These are phyloP conservation scores for Parathielavia hyrcaniae DNA, from an alignment of 495 filamentous ascomycete species.

Conservation along the genomic window DNA sequence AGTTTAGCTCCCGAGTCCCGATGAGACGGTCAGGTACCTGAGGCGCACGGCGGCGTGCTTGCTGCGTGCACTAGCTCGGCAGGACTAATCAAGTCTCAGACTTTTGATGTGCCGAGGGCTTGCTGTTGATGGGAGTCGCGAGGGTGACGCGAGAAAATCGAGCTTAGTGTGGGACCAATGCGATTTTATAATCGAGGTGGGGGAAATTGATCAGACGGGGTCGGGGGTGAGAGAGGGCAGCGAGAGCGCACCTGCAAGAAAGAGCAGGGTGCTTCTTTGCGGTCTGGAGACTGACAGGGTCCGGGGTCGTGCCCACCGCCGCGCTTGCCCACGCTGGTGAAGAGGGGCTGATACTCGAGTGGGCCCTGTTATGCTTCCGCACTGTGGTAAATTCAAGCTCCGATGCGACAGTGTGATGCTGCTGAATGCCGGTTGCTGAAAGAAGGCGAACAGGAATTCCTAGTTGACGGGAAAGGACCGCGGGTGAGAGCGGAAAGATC, in stretches of 20 bases:
- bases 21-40: neutral
- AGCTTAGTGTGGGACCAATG: slow-evolving; percentile 32
- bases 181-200: slow-evolving; percentile 30
- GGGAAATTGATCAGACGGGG: slow-evolving; percentile 23
- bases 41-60: slow-evolving; percentile 2
- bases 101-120: neutral
- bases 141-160: slow-evolving; percentile 29
- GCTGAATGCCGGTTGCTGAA: neutral
- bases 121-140: neutral
- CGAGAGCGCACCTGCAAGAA: neutral
- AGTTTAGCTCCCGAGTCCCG: slow-evolving; percentile 13
- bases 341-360: slow-evolving; percentile 19
- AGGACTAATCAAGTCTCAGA: neutral
- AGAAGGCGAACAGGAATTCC: neutral
- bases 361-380: slow-evolving; percentile 3
- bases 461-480: neutral
- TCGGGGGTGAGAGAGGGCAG: neutral
- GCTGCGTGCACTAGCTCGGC: slow-evolving; percentile 5
- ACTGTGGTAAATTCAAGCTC: neutral
- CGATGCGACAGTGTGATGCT: neutral
- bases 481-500: too few relatives aligned
- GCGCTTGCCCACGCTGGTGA: slow-evolving; percentile 14
- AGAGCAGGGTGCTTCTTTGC: neutral
- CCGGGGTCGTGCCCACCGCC: neutral
- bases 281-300: neutral